These are phyloP conservation scores for Hemileccinum impolitum DNA, from an alignment of 768 basidiomycete species.

Conservation along the genomic window DNA sequence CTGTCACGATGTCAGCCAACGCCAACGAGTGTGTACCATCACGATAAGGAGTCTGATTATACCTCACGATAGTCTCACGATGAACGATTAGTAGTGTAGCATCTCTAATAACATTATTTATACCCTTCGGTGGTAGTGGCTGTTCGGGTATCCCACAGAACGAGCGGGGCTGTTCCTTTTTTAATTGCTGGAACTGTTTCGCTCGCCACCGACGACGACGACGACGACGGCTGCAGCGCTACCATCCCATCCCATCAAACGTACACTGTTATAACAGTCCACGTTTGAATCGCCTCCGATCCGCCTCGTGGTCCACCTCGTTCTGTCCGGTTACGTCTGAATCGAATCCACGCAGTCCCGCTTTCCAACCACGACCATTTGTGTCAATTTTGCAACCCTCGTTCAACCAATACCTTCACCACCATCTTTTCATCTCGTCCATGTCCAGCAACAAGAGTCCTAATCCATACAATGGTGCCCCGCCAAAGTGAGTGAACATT, in stretches of 20 bases:
- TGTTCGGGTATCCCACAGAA: constrained; percentile 8
- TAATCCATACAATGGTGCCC: constrained; percentile 30
- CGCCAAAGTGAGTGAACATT: constrained; percentile 34
- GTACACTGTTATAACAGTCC: not conserved
- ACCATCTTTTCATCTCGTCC: constrained; percentile 7
- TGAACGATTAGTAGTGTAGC: constrained; percentile 2
- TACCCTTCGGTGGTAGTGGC: constrained; percentile 1
- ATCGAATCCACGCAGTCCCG: constrained; percentile 5
- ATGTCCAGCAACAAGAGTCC: constrained; percentile 36
- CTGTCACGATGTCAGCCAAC: constrained; percentile 25
- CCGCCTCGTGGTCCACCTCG: constrained; percentile 23
- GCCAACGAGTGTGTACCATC: constrained; percentile 6
- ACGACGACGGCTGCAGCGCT: not conserved
- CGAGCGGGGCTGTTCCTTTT: too few species aligned
- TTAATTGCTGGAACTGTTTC: too few species aligned
- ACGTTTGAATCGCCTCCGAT: not conserved
- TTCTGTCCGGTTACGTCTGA: constrained; percentile 11
- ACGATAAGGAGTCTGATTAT: constrained; percentile 1
- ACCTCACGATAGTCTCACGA: constrained; percentile 4
- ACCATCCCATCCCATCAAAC: constrained; percentile 2
- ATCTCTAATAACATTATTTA: constrained; percentile 2
- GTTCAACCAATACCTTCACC: not conserved
- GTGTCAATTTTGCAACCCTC: constrained; percentile 1
- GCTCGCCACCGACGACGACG: not conserved
- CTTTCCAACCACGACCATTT: constrained; percentile 2